A percentile compares a stretch with the other conserved stretches of the same genome.
phyloP scores from a whole-genome alignment of 352 stramenopile species.

The Phytophthora palmivora region DNA sequence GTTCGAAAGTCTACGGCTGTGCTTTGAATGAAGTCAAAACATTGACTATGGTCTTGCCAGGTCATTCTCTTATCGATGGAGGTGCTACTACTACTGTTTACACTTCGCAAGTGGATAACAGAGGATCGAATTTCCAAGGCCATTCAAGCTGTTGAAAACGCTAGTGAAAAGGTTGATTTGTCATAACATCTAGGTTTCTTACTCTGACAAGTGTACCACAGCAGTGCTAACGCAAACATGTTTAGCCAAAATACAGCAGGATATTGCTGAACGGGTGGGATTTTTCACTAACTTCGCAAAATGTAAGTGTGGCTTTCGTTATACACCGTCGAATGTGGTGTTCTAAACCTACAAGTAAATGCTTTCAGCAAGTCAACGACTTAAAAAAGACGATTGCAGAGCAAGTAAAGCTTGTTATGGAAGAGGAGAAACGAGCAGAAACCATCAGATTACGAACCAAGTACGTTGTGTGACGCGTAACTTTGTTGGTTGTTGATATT shows the following conservation, averaged over 20 bases:
- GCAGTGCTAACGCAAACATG: too few species aligned
- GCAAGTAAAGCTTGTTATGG: slow-evolving; percentile 62
- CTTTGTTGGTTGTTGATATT: background rate
- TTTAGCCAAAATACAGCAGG: slow-evolving; percentile 63
- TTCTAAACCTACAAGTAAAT: slow-evolving; percentile 1
- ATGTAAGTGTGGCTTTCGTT: too few species aligned
- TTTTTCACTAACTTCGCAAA: slow-evolving; percentile 48
- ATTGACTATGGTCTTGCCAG: slow-evolving; percentile 27
- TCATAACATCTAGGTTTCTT: too few species aligned
- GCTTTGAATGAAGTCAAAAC: too few species aligned
- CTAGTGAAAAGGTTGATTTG: slow-evolving; percentile 44
- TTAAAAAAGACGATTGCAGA: slow-evolving; percentile 64
- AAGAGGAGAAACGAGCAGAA: slow-evolving; percentile 64
- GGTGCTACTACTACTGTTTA: slow-evolving; percentile 58
- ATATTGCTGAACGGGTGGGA: slow-evolving; percentile 83
- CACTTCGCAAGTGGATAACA: slow-evolving; percentile 71
- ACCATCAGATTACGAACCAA: slow-evolving; percentile 56
- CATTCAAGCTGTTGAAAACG: slow-evolving; percentile 56
- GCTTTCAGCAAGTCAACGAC: slow-evolving; percentile 59
- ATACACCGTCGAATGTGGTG: background rate
- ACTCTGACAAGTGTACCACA: too few species aligned
- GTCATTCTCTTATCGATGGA: slow-evolving; percentile 57
- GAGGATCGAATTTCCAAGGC: slow-evolving; percentile 75
- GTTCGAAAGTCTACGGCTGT: too few species aligned
- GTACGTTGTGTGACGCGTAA: slow-evolving; percentile 21